phyloP scores from a whole-genome alignment of 148 eudicot genomes.

The Oxyria digyna region DNA sequence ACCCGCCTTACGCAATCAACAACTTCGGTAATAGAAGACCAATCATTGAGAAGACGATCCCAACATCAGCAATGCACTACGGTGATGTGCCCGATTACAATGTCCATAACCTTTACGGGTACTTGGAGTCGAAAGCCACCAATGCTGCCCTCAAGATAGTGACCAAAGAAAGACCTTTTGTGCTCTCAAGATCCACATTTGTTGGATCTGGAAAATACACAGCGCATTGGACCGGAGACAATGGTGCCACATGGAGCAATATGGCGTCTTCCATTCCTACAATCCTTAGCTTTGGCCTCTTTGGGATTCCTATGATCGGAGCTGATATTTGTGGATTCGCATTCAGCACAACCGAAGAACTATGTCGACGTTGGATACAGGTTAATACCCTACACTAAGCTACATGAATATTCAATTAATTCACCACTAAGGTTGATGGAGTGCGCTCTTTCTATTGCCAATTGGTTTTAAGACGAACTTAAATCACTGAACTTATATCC shows the following conservation, averaged over 20 bases:
- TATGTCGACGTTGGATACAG: conserved; percentile 82
- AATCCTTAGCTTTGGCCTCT: conserved; percentile 58
- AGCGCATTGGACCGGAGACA: conserved; percentile 96
- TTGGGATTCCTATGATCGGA: conserved; percentile 90
- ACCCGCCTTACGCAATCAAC: conserved; percentile 49
- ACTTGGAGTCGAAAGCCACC: conserved; percentile 47
- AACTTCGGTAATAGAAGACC: conserved; percentile 18
- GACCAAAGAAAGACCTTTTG: conserved; percentile 56
- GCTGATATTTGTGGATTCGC: conserved; percentile 89
- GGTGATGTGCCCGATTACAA: not conserved
- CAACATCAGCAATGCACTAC: conserved; percentile 22
- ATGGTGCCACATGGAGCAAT: conserved; percentile 75
- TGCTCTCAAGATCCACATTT: conserved; percentile 64
- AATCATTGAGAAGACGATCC: conserved; percentile 25
- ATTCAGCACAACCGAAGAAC: conserved; percentile 67
- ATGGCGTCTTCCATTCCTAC: conserved; percentile 58
- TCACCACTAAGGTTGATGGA: too few relatives aligned
- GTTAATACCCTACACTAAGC: conserved; percentile 12
- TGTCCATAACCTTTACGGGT: not conserved
- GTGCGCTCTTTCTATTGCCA: too few relatives aligned
- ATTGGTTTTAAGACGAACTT: too few relatives aligned
- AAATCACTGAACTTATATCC: too few relatives aligned
- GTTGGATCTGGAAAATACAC: conserved; percentile 79
- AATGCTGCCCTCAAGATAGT: conserved; percentile 32
- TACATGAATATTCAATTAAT: too few relatives aligned